Evolutionary conservation across 2,329 filamentous ascomycete genomes (phyloP), one percentile per base, ranked within the genome.

Genomic region (Herpotrichia juniperi): DNA sequence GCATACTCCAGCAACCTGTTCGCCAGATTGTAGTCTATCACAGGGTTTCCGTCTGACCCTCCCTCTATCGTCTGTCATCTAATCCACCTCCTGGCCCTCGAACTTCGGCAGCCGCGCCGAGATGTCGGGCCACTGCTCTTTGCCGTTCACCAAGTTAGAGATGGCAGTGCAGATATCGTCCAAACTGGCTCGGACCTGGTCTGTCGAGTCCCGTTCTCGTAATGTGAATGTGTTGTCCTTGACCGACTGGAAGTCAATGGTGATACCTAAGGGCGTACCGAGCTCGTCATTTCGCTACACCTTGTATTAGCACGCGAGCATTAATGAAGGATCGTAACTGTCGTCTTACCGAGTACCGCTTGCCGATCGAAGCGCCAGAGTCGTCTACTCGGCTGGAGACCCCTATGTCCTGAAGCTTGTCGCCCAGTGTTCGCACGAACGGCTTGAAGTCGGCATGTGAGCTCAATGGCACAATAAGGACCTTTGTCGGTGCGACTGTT

Each of bases 221-320:
- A 97, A 84, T 1, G 93, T 97, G 69, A 96, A 85, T 7, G 89
- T 89, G 71, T 85, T 85, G 73, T 97, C 92, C 76, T 96, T 87
- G 62, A 96, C 80, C 42, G 91, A 96, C 81, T 97, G 91, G 83
- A 97, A 97, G 47, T 97, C 93, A 54, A 97, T 85, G 0, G 93
- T 97, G 74, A 97, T 87, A 71, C 92, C 93, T 59, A 97, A 87
- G 7, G 93, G 91, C 39, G 94, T 97, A 67, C 93, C 94, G 53
- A 97, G 84, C 79, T 97, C 93, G 75, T 97, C 93, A 73, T 97
- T 97, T 67, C 94, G 87, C 71, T 72, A 50, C 22, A 40, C n/a
- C 2, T 22, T 40, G 31, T 48, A 51, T 70, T 58, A 71, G 64
- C 35, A 44, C 14, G 42, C 4, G 16, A 11, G 45, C 25, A 34